These are phyloP conservation scores for Mucor sp. DNA, from an alignment of 371 early-diverging fungal species.

Conservation along the genomic window DNA sequence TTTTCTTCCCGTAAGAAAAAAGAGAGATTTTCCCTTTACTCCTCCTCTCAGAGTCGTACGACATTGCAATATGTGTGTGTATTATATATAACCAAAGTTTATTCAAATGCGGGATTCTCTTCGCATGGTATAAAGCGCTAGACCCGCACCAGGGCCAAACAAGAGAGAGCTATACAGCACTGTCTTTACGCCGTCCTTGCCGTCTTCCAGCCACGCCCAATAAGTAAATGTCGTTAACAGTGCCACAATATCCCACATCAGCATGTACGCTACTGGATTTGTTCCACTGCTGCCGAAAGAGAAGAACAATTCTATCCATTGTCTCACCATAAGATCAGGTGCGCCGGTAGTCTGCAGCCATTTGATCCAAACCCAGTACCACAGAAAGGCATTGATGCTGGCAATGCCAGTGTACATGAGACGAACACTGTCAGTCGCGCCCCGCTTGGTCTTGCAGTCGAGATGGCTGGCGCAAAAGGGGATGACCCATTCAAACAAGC, in stretches of 20 bases:
- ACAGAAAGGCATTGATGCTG: slow-evolving; percentile 10
- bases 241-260: slow-evolving; percentile 12
- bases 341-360: slow-evolving; percentile 8
- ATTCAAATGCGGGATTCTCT: slow-evolving; percentile 14
- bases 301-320: slow-evolving; percentile 14
- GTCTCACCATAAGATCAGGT: slow-evolving; percentile 6
- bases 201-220: slow-evolving; percentile 16
- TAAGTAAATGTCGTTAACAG: slow-evolving; percentile 8
- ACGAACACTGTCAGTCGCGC: not conserved
- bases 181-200: not conserved
- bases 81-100: not conserved
- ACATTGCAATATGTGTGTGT: too few relatives aligned
- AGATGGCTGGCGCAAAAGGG: not conserved
- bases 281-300: not conserved
- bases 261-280: slow-evolving; percentile 15
- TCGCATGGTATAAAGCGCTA: slow-evolving; percentile 12
- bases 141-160: slow-evolving; percentile 14
- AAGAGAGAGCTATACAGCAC: not conserved
- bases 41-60: not conserved
- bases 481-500: not conserved
- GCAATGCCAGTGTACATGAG: slow-evolving; percentile 7
- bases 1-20: not conserved
- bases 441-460: not conserved
- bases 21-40: not conserved
- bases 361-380: slow-evolving; percentile 16